Base-by-base conservation (phyloP, 2,329 filamentous ascomycete genomes). In the Elsinoe necatrix region DNA sequence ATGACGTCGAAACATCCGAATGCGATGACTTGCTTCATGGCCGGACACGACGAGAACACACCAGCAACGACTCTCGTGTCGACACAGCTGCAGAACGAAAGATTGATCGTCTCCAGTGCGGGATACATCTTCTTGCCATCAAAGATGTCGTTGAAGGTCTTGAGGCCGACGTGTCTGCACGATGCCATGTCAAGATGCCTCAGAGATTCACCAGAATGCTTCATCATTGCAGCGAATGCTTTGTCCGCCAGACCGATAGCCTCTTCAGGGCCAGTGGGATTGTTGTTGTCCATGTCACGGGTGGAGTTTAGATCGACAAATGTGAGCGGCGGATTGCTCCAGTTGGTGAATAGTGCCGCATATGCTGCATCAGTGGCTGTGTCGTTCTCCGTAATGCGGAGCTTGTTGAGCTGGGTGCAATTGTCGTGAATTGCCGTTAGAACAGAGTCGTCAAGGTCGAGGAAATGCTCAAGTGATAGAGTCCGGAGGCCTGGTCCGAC, bases 171-270 rank as follows among this genome's bases (percentile, higher is more conserved):
- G 68, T 95, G 86, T 2, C 92, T 85, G 66, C 89, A 95, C 0
- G 86, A 87, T 12, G 88, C 81, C n/a, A 96, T 75, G 65, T 95
- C 87, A 31, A 97, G 75, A 39, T 79, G 74, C 58, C 78, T 77
- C 1, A 97, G 71, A 9, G 72, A 75, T 1, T 72, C 67, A 3
- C 88, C 87, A 0, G 90, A 95, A 67, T 96, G 92, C 0, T 75
- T 73, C 88, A 96, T 95, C 42, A 96, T 72, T 0, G 89, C 87
- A 61, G 79, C 75, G 72, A 97, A 92, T 0, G 87, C 90, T 4
- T 79, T 72, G 0, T 83, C 85, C 54, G 85, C 89, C 29, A 96
- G 77, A 1, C 91, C 92, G 43, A 92, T 73, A 6, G 80, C 64
- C 21, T 79, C 77, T 57, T 83, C 73, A 0, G 81, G 78, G 47